Evolutionary conservation across 1,284 basidiomycete species (phyloP).

Genomic region (Ustilago cynodontis): DNA sequence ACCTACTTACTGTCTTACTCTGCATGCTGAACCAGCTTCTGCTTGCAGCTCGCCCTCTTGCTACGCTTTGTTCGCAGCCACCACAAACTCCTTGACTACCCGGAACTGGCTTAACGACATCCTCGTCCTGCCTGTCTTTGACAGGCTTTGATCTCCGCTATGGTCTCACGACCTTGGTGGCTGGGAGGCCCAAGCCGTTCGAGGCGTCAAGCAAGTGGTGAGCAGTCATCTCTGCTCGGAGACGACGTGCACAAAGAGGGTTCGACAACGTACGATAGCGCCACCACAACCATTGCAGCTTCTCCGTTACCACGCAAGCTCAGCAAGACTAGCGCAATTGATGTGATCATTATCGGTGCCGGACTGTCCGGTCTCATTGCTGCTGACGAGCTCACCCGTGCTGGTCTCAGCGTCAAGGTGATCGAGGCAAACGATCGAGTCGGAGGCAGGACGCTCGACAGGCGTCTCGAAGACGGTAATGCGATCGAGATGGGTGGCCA

Average conservation of each 20-base stretch:
- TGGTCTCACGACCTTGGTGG: constrained; percentile 34
- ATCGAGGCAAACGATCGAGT: constrained; percentile 72
- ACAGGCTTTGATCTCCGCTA: constrained; percentile 6
- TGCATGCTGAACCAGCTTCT: neutral
- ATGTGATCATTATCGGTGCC: constrained; percentile 72
- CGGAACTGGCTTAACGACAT: neutral
- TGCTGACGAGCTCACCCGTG: constrained; percentile 70
- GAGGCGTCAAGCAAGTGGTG: constrained; percentile 8
- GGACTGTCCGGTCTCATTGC: constrained; percentile 72
- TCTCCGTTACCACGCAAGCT: constrained; percentile 12
- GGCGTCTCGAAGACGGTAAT: constrained; percentile 61
- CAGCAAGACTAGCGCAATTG: constrained; percentile 38
- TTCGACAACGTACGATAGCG: constrained; percentile 11
- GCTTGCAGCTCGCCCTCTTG: neutral
- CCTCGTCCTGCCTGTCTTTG: neutral
- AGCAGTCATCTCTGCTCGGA: neutral
- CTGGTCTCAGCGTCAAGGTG: constrained; percentile 71
- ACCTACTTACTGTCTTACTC: neutral
- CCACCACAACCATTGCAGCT: constrained; percentile 9
- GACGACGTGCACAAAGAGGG: neutral
- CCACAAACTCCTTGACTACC: neutral
- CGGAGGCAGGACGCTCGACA: constrained; percentile 71
- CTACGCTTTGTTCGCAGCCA: neutral
- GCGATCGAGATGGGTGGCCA: constrained; percentile 72
- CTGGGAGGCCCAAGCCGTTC: constrained; percentile 10